Evolutionary conservation across 805 yeast genomes (phyloP), one percentile per base, ranked within the genome.

Genomic region (Isabelozyma rhagii): DNA sequence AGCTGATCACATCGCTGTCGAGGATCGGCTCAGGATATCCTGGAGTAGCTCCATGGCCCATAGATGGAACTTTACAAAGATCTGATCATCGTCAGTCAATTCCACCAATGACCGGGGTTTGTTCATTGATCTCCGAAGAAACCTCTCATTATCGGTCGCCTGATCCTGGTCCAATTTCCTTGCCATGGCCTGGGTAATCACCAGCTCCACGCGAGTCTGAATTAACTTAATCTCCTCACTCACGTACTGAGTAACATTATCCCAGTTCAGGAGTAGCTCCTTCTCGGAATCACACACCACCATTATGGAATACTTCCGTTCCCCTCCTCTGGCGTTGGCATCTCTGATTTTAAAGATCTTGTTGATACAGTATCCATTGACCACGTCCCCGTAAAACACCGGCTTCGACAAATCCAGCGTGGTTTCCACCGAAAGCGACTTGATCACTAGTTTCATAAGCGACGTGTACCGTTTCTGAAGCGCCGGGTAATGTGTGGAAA

Each of bases 271-370:
- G n/a, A 84, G 63, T 13, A 86, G 61, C 13, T 67, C 74, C n/a
- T 68, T 58, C 51, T 80, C 88, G 17, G 75, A 68, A 56, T 83
- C 87, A 9, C 80, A 69, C 1, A 83, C 75, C 11, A 85, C 81
- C 49, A 85, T 74, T 15, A 84, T 62, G 0, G 85, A 74, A 56
- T 85, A 87, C 47, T 87, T 77, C 50, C 93, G 69, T 61, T 87
- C 91, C 1, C 86, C 81, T 1, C 93, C 93, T 49, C 93, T 71
- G 0, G 93, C 91, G 44, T 81, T 80, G 10, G 74, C 66, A 62
- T 87, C 93, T 40, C 73, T 71, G 29, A 85, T 63, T 60, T 84
- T 84, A 69, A 87, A 85, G 3, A 84, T 77, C 49, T 80, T 71
- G 11, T 80, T 75, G 7, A 86, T 63, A 28, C 89, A 81, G 54